Evolutionary conservation across 2,329 filamentous ascomycete species (phyloP).

Genomic region (Fonsecaea pedrosoi): DNA sequence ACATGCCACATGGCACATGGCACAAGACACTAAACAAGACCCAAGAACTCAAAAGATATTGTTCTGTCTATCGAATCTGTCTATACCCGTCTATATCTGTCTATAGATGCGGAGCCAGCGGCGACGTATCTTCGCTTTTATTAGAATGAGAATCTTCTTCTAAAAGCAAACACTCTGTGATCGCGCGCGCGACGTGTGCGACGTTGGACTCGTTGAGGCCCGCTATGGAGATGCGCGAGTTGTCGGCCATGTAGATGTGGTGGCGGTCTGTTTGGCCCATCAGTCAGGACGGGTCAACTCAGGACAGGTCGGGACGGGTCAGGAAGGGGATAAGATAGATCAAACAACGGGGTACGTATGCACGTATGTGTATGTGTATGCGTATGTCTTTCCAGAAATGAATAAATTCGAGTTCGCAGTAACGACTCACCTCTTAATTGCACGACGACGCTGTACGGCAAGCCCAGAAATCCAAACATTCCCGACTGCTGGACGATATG

Average conservation of each 20-base stretch:
- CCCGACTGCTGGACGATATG: not conserved
- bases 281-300: no score
- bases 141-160: not conserved
- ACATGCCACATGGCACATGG: no score
- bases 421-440: not conserved
- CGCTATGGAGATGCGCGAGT: conserved; percentile 48
- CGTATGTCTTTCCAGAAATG: not conserved
- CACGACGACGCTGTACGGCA: not conserved
- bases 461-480: not conserved
- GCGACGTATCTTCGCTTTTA: not conserved
- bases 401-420: not conserved
- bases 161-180: not conserved
- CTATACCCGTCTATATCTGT: no score
- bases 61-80: no score
- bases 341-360: no score
- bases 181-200: conserved; percentile 45
- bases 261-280: conserved; percentile 42
- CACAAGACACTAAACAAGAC: no score
- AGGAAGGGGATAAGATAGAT: no score
- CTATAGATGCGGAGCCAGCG: not conserved
- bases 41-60: no score
- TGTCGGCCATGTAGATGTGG: conserved; percentile 53
- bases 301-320: no score
- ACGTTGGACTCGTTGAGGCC: conserved; percentile 51
- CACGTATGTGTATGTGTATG: no score